Conservation (phyloP, 163 green algal species). For the Trebouxia gelatinosa region DNA sequence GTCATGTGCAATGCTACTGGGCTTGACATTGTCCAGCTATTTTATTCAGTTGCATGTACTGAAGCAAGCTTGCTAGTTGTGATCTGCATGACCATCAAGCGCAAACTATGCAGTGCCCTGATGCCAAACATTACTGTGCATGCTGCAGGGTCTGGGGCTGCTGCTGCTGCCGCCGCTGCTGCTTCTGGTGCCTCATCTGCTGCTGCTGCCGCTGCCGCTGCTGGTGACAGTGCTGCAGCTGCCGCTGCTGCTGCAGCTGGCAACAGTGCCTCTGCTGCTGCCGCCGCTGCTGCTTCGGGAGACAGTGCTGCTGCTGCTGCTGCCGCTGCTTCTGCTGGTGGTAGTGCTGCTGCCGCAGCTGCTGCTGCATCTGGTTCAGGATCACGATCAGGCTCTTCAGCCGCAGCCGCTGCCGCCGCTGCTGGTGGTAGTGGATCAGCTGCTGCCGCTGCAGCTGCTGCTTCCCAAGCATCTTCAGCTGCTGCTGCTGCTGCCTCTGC, state of each 20-base stretch:
- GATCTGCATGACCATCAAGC: no score
- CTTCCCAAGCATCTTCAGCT: constrained; percentile 5
- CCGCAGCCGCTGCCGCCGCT: constrained; percentile 1
- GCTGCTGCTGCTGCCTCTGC: constrained; percentile 20
- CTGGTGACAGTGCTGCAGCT: constrained; percentile 18
- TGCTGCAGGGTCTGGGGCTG: not conserved
- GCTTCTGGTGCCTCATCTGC: not conserved
- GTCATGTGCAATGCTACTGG: no score
- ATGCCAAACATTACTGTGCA: no score
- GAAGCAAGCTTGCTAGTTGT: no score
- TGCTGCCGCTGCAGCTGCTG: constrained; percentile 12
- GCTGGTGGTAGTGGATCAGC: not conserved
- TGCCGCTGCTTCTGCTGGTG: constrained; percentile 3
- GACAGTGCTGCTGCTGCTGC: constrained; percentile 9
- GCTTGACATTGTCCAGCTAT: no score
- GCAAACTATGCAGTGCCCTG: no score
- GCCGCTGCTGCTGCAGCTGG: constrained; percentile 14
- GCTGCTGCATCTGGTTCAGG: not conserved
- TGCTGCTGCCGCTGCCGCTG: constrained; percentile 22
- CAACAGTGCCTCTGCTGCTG: not conserved
- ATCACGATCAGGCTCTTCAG: not conserved
- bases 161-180: constrained; percentile 16
- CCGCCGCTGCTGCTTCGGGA: constrained; percentile 11
- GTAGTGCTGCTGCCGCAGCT: constrained; percentile 12
- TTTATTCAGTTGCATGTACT: no score